A percentile compares a stretch with the other conserved stretches of the same genome.
Evolutionary conservation across 2,329 filamentous ascomycete species (phyloP).

Genomic region (Nigrograna mackinnonii): DNA sequence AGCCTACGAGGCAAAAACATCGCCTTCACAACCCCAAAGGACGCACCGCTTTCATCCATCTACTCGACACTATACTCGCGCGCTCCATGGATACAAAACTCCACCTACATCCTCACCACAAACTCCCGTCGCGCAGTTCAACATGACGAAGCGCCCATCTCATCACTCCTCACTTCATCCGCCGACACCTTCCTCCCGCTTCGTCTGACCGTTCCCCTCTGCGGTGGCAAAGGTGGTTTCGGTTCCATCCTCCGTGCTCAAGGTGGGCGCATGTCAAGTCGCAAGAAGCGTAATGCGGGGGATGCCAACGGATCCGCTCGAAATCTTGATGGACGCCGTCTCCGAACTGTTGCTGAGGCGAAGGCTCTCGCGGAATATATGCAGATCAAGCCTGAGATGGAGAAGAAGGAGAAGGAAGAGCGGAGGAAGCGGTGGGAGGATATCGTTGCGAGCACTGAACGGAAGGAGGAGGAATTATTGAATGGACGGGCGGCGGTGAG

Average conservation of each 20-base stretch:
- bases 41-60: constrained; percentile 72
- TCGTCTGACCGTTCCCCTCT: constrained; percentile 76
- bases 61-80: constrained; percentile 64
- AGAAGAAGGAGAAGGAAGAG: constrained; percentile 87
- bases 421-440: constrained; percentile 83
- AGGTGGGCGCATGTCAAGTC: constrained; percentile 96
- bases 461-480: constrained; percentile 80
- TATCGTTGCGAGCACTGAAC: constrained; percentile 82
- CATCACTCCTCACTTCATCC: constrained; percentile 60
- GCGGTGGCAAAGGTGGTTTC: constrained; percentile 96
- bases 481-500: constrained; percentile 67
- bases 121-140: constrained; percentile 73
- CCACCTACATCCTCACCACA: constrained; percentile 78
- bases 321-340: constrained; percentile 86
- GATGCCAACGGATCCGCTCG: constrained; percentile 89
- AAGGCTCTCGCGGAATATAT: constrained; percentile 95
- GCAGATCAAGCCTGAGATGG: constrained; percentile 96
- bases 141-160: constrained; percentile 54
- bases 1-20: constrained; percentile 82
- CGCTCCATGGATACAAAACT: constrained; percentile 58
- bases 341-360: constrained; percentile 92
- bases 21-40: constrained; percentile 72
- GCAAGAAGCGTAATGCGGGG: constrained; percentile 80
- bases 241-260: constrained; percentile 95
- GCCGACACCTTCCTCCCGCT: constrained; percentile 77